Percentiles rank a stretch among this genome's conserved stretches.
These are phyloP conservation scores for Fomitopsis betulina DNA, from an alignment of 1,284 basidiomycete genomes.

Conservation along the genomic window DNA sequence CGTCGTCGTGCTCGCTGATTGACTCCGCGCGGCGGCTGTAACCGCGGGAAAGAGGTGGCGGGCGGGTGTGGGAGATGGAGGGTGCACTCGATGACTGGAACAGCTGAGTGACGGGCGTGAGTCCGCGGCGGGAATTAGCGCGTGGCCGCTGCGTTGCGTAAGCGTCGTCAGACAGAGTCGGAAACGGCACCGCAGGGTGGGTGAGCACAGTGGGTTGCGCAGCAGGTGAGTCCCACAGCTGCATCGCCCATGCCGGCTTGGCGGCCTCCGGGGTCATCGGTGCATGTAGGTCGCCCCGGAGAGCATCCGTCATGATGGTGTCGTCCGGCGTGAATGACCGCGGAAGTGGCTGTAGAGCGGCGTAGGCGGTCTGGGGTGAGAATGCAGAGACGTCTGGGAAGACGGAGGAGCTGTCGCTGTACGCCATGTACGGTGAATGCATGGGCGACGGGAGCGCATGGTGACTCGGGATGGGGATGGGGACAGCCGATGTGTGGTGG, in stretches of 20 bases:
- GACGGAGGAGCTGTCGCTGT: slow-evolving; percentile 30
- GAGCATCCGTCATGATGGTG: slow-evolving; percentile 22
- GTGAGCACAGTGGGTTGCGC: slow-evolving; percentile 14
- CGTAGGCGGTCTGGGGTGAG: slow-evolving; percentile 51
- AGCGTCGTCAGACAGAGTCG: slow-evolving; percentile 24
- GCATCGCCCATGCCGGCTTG: slow-evolving; percentile 53
- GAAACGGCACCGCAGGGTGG: slow-evolving; percentile 18
- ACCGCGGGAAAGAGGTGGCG: slow-evolving; percentile 42
- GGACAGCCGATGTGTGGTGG: slow-evolving; percentile 36
- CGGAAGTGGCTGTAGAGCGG: slow-evolving; percentile 54
- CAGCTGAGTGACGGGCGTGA: slow-evolving; percentile 49
- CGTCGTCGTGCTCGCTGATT: slow-evolving; percentile 56
- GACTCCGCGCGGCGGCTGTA: slow-evolving; percentile 67
- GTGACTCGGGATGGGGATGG: slow-evolving; percentile 56
- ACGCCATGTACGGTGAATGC: slow-evolving; percentile 22
- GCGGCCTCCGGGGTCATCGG: slow-evolving; percentile 57
- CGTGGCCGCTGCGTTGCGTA: slow-evolving; percentile 28
- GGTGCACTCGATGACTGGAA: slow-evolving; percentile 76
- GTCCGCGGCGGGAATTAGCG: slow-evolving; percentile 19
- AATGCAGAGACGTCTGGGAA: slow-evolving; percentile 47
- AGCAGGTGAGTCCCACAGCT: slow-evolving; percentile 47
- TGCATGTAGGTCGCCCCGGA: slow-evolving; percentile 28
- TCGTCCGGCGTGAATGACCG: slow-evolving; percentile 49
- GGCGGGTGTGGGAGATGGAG: slow-evolving; percentile 39
- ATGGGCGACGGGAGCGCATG: slow-evolving; percentile 30